Percentiles rank a stretch among this genome's conserved stretches.
phyloP scores from a whole-genome alignment of 495 filamentous ascomycete species.

The Xylaria castorea region DNA sequence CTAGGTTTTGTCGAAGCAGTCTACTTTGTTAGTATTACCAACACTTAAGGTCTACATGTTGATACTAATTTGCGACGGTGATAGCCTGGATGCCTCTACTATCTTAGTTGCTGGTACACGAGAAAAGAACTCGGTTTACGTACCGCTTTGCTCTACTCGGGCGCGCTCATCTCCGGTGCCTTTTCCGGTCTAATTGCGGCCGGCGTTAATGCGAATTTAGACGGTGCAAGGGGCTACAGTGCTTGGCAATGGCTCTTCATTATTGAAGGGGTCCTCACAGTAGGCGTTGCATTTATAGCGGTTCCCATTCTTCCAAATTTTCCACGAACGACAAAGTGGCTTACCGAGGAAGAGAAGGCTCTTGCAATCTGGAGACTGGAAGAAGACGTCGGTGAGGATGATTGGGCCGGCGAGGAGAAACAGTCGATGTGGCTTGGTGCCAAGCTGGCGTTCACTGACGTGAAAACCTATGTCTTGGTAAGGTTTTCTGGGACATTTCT shows the following conservation, averaged over 20 bases:
- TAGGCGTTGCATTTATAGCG: slow-evolving; percentile 53
- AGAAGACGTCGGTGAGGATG: slow-evolving; percentile 81
- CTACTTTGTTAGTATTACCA: slow-evolving; percentile 49
- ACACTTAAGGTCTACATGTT: not conserved
- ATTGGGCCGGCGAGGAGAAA: slow-evolving; percentile 69
- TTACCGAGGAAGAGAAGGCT: slow-evolving; percentile 70
- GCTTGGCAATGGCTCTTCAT: slow-evolving; percentile 77
- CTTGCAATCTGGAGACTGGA: slow-evolving; percentile 74
- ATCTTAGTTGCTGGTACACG: slow-evolving; percentile 67
- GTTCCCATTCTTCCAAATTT: slow-evolving; percentile 78
- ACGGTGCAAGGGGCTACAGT: slow-evolving; percentile 49
- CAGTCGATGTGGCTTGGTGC: slow-evolving; percentile 71
- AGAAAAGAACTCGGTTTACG: slow-evolving; percentile 62
- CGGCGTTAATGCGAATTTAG: slow-evolving; percentile 59
- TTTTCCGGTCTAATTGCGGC: slow-evolving; percentile 70
- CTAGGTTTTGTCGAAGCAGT: slow-evolving; percentile 67
- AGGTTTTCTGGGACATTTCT: slow-evolving; percentile 26
- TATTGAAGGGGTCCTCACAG: slow-evolving; percentile 70
- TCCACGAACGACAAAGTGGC: slow-evolving; percentile 76
- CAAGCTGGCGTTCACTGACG: slow-evolving; percentile 72
- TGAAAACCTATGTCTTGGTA: slow-evolving; percentile 75
- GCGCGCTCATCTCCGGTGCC: slow-evolving; percentile 66
- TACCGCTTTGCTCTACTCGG: slow-evolving; percentile 67
- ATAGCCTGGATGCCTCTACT: slow-evolving; percentile 58
- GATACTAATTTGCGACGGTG: slow-evolving; percentile 31